Conservation (phyloP, 768 basidiomycete genomes). For the Xerocomellus intermedius region DNA sequence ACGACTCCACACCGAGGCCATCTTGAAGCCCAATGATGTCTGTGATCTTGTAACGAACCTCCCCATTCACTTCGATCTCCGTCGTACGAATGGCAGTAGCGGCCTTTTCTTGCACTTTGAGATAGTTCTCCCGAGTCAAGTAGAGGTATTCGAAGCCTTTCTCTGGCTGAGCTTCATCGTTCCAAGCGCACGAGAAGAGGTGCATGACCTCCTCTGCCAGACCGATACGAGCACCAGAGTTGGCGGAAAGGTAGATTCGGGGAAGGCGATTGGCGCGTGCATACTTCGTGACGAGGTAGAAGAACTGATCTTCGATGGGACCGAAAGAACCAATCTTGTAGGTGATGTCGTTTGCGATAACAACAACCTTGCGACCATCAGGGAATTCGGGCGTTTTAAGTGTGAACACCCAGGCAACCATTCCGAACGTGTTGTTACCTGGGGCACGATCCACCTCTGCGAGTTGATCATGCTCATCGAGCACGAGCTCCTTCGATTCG, state of each 20-base stretch:
- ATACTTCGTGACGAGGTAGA: conserved; percentile 91
- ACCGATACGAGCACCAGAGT: conserved; percentile 97
- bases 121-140: conserved; percentile 87
- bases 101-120: conserved; percentile 87
- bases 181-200: conserved; percentile 92
- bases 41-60: conserved; percentile 90
- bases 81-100: conserved; percentile 72
- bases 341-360: conserved; percentile 97
- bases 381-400: conserved; percentile 92
- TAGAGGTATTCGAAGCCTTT: conserved; percentile 97
- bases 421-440: conserved; percentile 93
- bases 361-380: conserved; percentile 80
- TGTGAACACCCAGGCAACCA: conserved; percentile 98
- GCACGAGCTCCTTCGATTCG: conserved; percentile 84
- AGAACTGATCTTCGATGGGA: conserved; percentile 93
- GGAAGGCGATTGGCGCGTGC: conserved; percentile 87
- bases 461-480: conserved; percentile 91
- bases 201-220: conserved; percentile 88
- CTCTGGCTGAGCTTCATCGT: conserved; percentile 75
- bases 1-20: conserved; percentile 93
- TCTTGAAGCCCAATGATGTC: conserved; percentile 97
- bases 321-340: conserved; percentile 99
- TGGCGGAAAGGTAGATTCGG: conserved; percentile 96
- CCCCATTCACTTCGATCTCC: conserved; percentile 84
- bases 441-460: conserved; percentile 89